These are phyloP conservation scores for Grosmannia huntii DNA, from an alignment of 2,329 filamentous ascomycete species.

Conservation along the genomic window DNA sequence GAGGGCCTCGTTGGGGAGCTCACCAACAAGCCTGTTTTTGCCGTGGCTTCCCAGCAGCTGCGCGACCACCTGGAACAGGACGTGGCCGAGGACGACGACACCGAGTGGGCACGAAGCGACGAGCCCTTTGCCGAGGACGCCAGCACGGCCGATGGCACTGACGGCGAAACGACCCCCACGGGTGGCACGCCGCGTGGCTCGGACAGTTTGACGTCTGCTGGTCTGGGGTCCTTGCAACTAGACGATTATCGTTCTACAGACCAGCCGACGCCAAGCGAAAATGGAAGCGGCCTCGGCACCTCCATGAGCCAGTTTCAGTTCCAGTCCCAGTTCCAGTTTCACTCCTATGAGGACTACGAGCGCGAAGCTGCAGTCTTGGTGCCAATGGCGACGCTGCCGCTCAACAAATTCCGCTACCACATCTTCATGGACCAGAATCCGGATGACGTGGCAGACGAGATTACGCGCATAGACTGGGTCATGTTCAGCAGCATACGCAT, in stretches of 20 bases:
- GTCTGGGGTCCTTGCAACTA: constrained; percentile 35
- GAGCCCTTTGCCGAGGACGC: constrained; percentile 26
- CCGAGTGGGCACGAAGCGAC: constrained; percentile 81
- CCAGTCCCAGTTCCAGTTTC: constrained; percentile 40
- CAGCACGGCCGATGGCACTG: constrained; percentile 8
- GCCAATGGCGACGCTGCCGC: constrained; percentile 52
- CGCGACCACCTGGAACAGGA: constrained; percentile 58
- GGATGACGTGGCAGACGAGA: constrained; percentile 76
- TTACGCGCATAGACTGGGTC: constrained; percentile 94
- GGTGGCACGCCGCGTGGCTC: constrained; percentile 8
- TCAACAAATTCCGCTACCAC: constrained; percentile 81
- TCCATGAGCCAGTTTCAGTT: constrained; percentile 22
- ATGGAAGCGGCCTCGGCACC: constrained; percentile 1
- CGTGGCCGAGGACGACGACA: constrained; percentile 78
- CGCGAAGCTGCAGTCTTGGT: constrained; percentile 61
- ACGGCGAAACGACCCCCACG: constrained; percentile 5
- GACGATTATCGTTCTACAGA: constrained; percentile 29
- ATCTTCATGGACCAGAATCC: constrained; percentile 78
- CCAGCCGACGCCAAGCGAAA: constrained; percentile 27
- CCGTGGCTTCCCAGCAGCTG: constrained; percentile 77
- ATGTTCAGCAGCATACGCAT: constrained; percentile 94
- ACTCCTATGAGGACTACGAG: constrained; percentile 67
- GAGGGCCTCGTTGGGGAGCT: constrained; percentile 64
- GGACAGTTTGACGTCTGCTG: constrained; percentile 21
- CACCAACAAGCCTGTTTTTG: constrained; percentile 68